Base-by-base conservation (phyloP, 2,329 filamentous ascomycete species). In the Neophaeococcomyces mojaviensis region DNA sequence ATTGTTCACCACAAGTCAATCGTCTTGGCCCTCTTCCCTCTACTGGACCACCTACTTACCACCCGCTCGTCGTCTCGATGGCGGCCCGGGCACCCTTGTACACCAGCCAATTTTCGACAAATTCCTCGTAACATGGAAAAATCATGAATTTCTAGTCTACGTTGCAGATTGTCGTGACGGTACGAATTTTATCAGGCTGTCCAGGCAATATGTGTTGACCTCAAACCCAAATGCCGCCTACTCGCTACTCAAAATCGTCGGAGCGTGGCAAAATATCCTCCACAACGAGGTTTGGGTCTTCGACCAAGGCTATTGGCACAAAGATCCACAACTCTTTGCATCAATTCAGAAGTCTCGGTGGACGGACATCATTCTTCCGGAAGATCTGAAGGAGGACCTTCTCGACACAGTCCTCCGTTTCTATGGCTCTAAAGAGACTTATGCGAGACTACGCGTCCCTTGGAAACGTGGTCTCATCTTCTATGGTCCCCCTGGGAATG, bases 401-500 rank as follows among this genome's bases (percentile, higher is more conserved):
- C 62, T 63, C 2, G 54, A 60, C 15, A 65, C 64, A 4, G 60
- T 63, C 6, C 57, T 61, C 37, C 68, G 65, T n/a, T 71, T 72
- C 58, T 69, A 66, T 54, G 56, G 61, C 32, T 62, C 59, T 35
- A 53, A 56, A 39, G 59, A 62, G 5, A 53, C 68, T 3, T 72
- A 72, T 53, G 56, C 62, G 15, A 59, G 66, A 22, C 64, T 69
- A 19, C 63, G 65, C 1, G 69, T 72, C 10, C 68, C 70, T 1
- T 72, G 70, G 70, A 72, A 58, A 31, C 61, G 70, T 22, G 70
- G 70, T 19, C 55, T 72, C 7, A 68, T 71, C 39, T 62, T 70
- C 41, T 60, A 70, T 45, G 64, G 68, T 2, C 62, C 63, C 34
- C 63, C 49, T 34, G 66, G 57, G 34, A 65, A 68, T 49, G 68